Evolutionary conservation across 1,284 basidiomycete genomes (phyloP).

Genomic region (Athelia sp.): DNA sequence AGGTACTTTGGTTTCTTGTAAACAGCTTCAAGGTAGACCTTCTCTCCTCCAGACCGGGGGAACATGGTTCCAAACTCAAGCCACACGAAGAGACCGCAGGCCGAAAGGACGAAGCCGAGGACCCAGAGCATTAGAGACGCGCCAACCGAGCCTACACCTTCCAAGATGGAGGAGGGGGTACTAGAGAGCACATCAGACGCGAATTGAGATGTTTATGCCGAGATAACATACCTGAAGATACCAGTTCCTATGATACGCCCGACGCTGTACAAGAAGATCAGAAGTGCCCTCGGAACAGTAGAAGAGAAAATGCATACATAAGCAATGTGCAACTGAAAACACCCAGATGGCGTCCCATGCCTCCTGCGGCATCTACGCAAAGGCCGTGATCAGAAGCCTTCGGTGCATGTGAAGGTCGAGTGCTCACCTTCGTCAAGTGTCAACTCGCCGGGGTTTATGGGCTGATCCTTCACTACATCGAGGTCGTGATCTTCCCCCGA

Average conservation of each 20-base stretch:
- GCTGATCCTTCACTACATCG: slow-evolving; percentile 6
- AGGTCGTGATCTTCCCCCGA: background rate
- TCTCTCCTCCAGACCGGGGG: slow-evolving; percentile 52
- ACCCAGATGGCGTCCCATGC: slow-evolving; percentile 47
- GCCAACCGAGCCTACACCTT: slow-evolving; percentile 43
- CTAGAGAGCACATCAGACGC: background rate
- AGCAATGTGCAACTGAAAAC: slow-evolving; percentile 45
- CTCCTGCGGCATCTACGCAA: slow-evolving; percentile 35
- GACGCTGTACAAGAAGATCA: too few species aligned
- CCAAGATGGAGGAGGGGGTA: slow-evolving; percentile 55
- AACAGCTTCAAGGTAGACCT: slow-evolving; percentile 48
- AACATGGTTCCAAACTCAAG: slow-evolving; percentile 52
- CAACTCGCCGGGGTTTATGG: slow-evolving; percentile 18
- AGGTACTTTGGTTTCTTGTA: slow-evolving; percentile 42
- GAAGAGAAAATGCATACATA: too few species aligned
- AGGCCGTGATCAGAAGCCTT: background rate
- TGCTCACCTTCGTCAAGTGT: slow-evolving; percentile 24
- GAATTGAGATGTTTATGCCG: too few species aligned
- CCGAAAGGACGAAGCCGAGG: slow-evolving; percentile 46
- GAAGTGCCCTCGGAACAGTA: too few species aligned
- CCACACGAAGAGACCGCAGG: slow-evolving; percentile 50
- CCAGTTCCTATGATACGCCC: slow-evolving; percentile 57
- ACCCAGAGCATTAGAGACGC: slow-evolving; percentile 55
- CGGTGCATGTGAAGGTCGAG: background rate
- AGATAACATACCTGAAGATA: slow-evolving; percentile 40